Evolutionary conservation across 2,329 filamentous ascomycete genomes (phyloP), one percentile per base, ranked within the genome.

Genomic region (Exserohilum rostratum): DNA sequence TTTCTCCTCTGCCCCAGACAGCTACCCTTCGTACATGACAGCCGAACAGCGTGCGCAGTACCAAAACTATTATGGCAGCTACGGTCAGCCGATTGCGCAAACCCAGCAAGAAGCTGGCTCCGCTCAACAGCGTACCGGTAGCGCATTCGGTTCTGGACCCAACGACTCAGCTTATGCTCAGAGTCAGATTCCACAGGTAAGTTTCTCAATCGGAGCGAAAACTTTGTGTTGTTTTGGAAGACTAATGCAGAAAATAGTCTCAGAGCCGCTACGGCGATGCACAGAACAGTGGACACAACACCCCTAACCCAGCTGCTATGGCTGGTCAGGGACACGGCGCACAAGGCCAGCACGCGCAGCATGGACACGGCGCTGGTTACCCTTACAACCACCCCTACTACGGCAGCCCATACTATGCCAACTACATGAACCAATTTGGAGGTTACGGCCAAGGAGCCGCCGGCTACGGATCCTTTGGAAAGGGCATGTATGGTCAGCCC

Each of bases 271-370:
- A 88, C 68, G 83, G 86, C 59, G 91, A 96, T 50, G 84, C 85
- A 58, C 90, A 92, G 69, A 91, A 89, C 79, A 96, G 91, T 73
- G 93, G 92, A 39, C 89, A 95, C 75, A 93, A 89, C 68, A 97
- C 93, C 2, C 93, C 93, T 31, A 95, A 96, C 78, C 92, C 93
- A 25, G 83, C 88, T 25, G 83, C 88, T 35, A 75, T 85, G 55
- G 82, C 82, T 55, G 79, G 77, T 47, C 82, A 84, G 55, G 71
- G 85, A 60, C 76, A 78, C 50, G 78, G 78, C 45, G 80, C 83
- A 29, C 74, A 77, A 54, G 65, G 60, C 58, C 80, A 80, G 56
- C 73, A 75, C 33, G 72, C 78, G 61, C 81, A 83, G 69, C 79
- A 73, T 51, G 77, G 74, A 46, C 67, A 76, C 47, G 57, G 60